Base-by-base conservation (phyloP, 306 rosid species). In the Cucumis melo region DNA sequence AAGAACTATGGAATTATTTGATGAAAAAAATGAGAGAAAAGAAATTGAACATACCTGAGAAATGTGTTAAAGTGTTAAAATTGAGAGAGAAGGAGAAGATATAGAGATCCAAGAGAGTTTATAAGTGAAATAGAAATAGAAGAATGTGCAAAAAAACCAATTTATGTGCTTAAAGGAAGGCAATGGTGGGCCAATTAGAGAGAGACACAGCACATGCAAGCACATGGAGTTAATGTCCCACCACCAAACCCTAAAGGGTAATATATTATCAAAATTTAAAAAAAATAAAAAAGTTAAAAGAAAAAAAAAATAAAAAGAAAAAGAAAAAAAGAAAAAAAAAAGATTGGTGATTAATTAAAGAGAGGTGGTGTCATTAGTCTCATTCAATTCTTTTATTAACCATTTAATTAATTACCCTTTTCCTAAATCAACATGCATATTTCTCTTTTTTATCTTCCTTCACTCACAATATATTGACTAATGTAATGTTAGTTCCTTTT, bases 121-220 rank as follows among this genome's bases (percentile, higher is more conserved):
- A 59, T 54, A 58, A 32, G 36, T 32, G 73, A 34, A 59, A 79
- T 68, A 79, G 73, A 77, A 78, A 81, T 73, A 32, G 84, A 68
- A 84, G 87, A 86, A 80, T 67, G 88, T 53, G 87, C 8, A 74
- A 85, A 78, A 85, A 78, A 80, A 82, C 79, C 41, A 88, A 93
- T 93, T 84, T 91, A 93, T 84, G 93, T 85, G 92, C 76, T 76
- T 14, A 81, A 80, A 82, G 81, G 88, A 76, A 74, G 80, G 83
- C 75, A 56, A 58, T 85, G 87, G 96, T 84, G 97, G 98, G 93
- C 38, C 92, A 55, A n/a, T 0, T 53, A 84, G 88, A 88, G 92
- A 84, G 85, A 87, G 93, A 93, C 98, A 89, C 74, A 77, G 87
- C 98, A 93, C 97, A 91, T 93, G 98, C 86, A 85, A 78, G 97